phyloP scores from a whole-genome alignment of 768 basidiomycete species.

The Suillus brevipes region DNA sequence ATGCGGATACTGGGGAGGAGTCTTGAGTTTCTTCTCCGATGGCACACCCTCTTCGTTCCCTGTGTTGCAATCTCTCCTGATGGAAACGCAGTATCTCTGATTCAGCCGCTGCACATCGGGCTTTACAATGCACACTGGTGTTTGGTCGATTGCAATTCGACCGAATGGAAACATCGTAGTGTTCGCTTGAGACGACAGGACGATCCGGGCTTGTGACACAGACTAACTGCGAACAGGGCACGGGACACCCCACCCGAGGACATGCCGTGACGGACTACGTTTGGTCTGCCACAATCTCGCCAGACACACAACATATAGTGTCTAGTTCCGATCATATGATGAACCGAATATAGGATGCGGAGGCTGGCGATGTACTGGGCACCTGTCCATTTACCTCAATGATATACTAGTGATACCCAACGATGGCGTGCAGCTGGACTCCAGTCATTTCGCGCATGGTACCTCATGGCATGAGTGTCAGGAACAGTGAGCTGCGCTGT shows the following conservation, averaged over 20 bases:
- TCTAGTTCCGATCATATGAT: constrained; percentile 14
- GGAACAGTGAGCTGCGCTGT: not conserved
- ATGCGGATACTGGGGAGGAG: not conserved
- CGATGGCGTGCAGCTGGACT: not conserved
- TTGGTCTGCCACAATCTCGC: too few species aligned
- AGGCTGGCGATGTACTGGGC: not conserved
- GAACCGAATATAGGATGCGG: constrained; percentile 26
- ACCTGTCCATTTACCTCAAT: not conserved
- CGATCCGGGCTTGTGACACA: too few species aligned
- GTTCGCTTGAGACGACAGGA: too few species aligned
- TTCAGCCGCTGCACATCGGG: not conserved
- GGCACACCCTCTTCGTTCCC: too few species aligned
- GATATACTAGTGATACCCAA: not conserved
- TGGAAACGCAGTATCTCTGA: not conserved
- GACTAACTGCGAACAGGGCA: too few species aligned
- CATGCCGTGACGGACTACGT: too few species aligned
- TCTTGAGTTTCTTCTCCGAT: not conserved
- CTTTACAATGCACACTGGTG: not conserved
- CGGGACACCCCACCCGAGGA: too few species aligned
- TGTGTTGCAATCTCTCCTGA: not conserved
- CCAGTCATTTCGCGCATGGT: not conserved
- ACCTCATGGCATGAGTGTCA: not conserved
- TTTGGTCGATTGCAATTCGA: too few species aligned
- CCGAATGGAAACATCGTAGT: too few species aligned
- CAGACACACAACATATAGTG: too few species aligned